These are phyloP conservation scores for Rhynchospora pubera DNA, from an alignment of 176 grass and related monocot species.

Conservation along the genomic window DNA sequence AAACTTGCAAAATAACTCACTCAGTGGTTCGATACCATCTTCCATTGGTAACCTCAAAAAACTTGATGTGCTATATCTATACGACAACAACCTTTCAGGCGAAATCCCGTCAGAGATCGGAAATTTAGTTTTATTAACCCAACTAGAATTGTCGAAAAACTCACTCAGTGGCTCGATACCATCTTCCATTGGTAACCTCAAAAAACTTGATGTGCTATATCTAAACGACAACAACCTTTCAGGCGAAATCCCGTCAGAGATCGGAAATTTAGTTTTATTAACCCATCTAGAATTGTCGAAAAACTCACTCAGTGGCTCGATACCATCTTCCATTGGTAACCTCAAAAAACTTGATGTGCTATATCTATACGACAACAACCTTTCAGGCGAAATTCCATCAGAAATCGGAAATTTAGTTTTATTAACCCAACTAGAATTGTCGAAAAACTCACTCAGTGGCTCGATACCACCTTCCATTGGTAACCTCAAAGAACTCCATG, in stretches of 20 bases:
- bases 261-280: constrained; percentile 37
- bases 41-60: too few relatives aligned
- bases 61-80: too few relatives aligned
- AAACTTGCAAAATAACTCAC: too few relatives aligned
- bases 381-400: too few relatives aligned
- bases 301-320: constrained; percentile 28
- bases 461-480: constrained; percentile 8
- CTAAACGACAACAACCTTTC: constrained; percentile 39
- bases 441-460: too few relatives aligned
- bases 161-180: constrained; percentile 35
- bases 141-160: constrained; percentile 51
- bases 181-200: not conserved
- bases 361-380: constrained; percentile 5
- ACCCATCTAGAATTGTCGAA: constrained; percentile 39
- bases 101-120: constrained; percentile 64
- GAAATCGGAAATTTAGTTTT: too few relatives aligned
- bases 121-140: constrained; percentile 25
- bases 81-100: too few relatives aligned
- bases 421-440: too few relatives aligned
- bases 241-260: constrained; percentile 38
- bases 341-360: constrained; percentile 30
- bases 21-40: too few relatives aligned
- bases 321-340: constrained; percentile 38
- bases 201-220: constrained; percentile 34
- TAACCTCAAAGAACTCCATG: constrained; percentile 42